Percentiles rank a stretch among this genome's conserved stretches.
These are phyloP conservation scores for Pholiota adiposa DNA, from an alignment of 1,284 basidiomycete genomes.

Conservation along the genomic window DNA sequence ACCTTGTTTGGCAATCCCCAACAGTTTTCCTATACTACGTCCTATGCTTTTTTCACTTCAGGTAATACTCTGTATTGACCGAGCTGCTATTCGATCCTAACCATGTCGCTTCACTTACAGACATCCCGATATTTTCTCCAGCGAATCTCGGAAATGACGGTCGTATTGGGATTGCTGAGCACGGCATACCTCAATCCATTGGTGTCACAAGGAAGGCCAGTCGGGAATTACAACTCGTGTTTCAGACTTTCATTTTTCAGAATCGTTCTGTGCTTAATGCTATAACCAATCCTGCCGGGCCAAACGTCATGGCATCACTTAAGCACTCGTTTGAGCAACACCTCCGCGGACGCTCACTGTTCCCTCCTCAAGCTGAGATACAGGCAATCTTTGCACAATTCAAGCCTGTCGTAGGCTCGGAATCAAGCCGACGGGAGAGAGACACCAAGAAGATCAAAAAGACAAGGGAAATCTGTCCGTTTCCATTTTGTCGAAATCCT, in stretches of 20 bases:
- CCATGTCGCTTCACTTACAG: neutral
- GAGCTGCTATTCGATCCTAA: neutral
- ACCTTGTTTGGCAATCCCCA: too few relatives aligned
- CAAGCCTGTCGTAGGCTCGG: neutral
- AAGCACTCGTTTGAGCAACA: neutral
- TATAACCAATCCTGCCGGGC: too few relatives aligned
- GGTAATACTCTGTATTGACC: too few relatives aligned
- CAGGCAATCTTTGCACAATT: neutral
- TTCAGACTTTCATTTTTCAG: too few relatives aligned
- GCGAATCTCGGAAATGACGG: neutral
- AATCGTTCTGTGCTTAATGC: too few relatives aligned
- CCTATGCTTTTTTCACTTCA: too few relatives aligned
- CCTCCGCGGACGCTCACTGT: neutral
- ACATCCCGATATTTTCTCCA: neutral
- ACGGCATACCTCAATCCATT: neutral
- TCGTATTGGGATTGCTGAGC: neutral
- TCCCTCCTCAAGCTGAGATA: neutral
- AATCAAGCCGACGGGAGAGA: slow-evolving; percentile 2
- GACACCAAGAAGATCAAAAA: neutral
- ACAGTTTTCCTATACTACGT: too few relatives aligned
- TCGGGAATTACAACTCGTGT: neutral
- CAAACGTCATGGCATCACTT: neutral
- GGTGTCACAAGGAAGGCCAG: neutral
- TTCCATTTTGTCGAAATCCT: neutral
- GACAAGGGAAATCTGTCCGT: neutral